These are phyloP conservation scores for Peniophora sp. DNA, from an alignment of 1,284 basidiomycete genomes.

Conservation along the genomic window DNA sequence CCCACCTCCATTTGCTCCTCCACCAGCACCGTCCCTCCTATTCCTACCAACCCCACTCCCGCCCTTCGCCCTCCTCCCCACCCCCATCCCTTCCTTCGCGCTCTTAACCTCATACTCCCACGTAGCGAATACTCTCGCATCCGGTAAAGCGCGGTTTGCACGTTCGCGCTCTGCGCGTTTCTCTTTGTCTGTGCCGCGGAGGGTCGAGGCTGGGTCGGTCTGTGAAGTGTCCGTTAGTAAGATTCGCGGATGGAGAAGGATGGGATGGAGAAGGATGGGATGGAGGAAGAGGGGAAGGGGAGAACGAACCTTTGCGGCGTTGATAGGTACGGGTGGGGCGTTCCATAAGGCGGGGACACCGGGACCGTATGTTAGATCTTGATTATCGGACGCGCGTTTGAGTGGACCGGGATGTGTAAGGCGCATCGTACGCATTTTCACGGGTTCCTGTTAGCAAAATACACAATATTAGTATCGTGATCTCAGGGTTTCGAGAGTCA, in stretches of 20 bases:
- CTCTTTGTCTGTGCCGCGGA: slow-evolving; percentile 21
- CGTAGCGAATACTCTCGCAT: slow-evolving; percentile 63
- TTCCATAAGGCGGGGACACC: slow-evolving; percentile 16
- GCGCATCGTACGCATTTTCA: slow-evolving; percentile 53
- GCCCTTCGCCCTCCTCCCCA: slow-evolving; percentile 19
- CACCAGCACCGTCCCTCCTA: too few species aligned
- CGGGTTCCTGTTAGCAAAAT: slow-evolving; percentile 30
- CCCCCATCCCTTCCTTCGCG: slow-evolving; percentile 40
- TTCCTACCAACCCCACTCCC: too few species aligned
- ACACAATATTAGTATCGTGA: not conserved
- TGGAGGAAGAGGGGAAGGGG: too few species aligned
- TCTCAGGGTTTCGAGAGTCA: too few species aligned
- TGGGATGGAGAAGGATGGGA: too few species aligned
- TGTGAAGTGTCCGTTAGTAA: too few species aligned
- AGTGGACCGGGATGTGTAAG: slow-evolving; percentile 43
- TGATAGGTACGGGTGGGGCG: slow-evolving; percentile 10
- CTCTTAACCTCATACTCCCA: slow-evolving; percentile 71
- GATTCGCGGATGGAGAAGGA: too few species aligned
- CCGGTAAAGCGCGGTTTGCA: slow-evolving; percentile 38
- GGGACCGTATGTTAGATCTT: not conserved
- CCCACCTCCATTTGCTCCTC: too few species aligned
- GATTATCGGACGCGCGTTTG: slow-evolving; percentile 15
- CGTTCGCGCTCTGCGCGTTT: slow-evolving; percentile 17
- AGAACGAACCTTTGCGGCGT: too few species aligned
- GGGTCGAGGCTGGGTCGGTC: too few species aligned